Conservation (phyloP, 2,329 filamentous ascomycete species). For the Fusarium pseudonygamai region DNA sequence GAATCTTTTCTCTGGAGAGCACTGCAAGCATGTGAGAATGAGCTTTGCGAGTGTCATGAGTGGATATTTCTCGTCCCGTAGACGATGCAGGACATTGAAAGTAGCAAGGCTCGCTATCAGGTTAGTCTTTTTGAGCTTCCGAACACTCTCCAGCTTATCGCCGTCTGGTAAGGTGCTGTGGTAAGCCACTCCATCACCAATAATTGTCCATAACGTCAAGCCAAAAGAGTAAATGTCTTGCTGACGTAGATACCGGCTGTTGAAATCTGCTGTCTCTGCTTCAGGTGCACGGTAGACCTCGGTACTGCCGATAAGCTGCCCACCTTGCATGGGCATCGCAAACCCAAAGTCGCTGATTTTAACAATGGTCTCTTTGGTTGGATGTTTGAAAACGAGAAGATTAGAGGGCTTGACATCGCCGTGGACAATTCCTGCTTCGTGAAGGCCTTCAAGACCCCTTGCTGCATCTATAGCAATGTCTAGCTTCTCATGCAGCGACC, state of each 20-base stretch:
- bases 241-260: neutral
- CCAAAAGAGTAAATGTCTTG: conserved; percentile 2
- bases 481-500: neutral
- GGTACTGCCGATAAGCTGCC: neutral
- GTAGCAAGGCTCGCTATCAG: neutral
- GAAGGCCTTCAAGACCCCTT: neutral
- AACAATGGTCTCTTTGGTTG: neutral
- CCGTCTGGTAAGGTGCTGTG: neutral
- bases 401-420: conserved; percentile 3
- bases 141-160: neutral
- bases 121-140: neutral
- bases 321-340: neutral
- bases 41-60: neutral
- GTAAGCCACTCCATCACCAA: neutral
- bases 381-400: neutral
- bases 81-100: neutral
- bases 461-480: neutral
- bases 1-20: neutral
- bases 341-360: conserved; percentile 1
- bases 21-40: neutral
- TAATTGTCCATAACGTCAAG: neutral
- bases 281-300: neutral
- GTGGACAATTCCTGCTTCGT: neutral
- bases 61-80: neutral
- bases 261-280: neutral